Evolutionary conservation across 2,329 filamentous ascomycete genomes (phyloP).

Genomic region (Trichophyton mentagrophytes): DNA sequence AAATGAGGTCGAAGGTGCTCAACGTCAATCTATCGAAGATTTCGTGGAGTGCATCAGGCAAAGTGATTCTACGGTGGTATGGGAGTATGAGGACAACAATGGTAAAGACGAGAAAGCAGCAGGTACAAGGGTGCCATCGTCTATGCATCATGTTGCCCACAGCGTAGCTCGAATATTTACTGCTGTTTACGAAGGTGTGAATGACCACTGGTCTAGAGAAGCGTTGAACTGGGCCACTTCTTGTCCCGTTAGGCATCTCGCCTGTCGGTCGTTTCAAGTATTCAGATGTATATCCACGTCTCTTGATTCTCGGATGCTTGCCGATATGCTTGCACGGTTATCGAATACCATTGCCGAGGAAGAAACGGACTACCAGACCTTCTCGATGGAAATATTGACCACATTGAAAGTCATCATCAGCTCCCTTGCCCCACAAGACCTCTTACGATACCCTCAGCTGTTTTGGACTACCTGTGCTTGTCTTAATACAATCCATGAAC

Average conservation of each 20-base stretch:
- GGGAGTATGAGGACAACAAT: slow-evolving; percentile 89
- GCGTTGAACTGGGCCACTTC: slow-evolving; percentile 93
- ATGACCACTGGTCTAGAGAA: slow-evolving; percentile 80
- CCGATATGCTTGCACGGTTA: slow-evolving; percentile 86
- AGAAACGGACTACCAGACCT: slow-evolving; percentile 85
- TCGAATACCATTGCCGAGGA: slow-evolving; percentile 97
- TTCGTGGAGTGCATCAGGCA: slow-evolving; percentile 77
- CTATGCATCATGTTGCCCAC: slow-evolving; percentile 74
- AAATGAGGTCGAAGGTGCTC: slow-evolving; percentile 53
- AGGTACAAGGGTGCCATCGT: slow-evolving; percentile 66
- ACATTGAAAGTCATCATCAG: slow-evolving; percentile 84
- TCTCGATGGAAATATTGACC: slow-evolving; percentile 94
- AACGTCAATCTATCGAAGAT: slow-evolving; percentile 67
- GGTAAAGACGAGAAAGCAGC: slow-evolving; percentile 59
- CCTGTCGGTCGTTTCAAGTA: slow-evolving; percentile 93
- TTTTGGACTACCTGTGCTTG: slow-evolving; percentile 98
- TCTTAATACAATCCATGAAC: slow-evolving; percentile 89
- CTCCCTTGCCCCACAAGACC: slow-evolving; percentile 64
- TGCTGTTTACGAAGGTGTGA: slow-evolving; percentile 69
- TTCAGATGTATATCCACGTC: slow-evolving; percentile 88
- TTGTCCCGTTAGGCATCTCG: slow-evolving; percentile 85
- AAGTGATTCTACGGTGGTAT: slow-evolving; percentile 73
- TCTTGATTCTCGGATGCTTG: slow-evolving; percentile 84
- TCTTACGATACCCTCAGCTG: slow-evolving; percentile 82
- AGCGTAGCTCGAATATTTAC: slow-evolving; percentile 79